Percentiles rank a stretch among this genome's conserved stretches.
Conservation (phyloP, 164 flowering plant species). For the Brasenia schreberi region DNA sequence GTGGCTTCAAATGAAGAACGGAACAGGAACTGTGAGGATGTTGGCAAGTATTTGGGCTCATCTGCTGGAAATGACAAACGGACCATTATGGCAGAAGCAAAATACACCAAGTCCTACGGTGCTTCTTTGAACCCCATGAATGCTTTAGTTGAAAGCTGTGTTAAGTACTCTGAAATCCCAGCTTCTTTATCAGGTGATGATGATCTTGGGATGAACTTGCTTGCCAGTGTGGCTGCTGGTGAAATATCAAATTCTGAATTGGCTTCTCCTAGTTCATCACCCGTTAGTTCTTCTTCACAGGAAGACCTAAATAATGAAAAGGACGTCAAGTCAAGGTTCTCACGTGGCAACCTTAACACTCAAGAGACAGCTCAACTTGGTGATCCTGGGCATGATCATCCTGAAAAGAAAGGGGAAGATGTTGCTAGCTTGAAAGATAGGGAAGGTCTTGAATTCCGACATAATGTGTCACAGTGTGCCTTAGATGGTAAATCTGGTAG, state of each 20-base stretch:
- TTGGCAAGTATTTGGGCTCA: conserved; percentile 9
- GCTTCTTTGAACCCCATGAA: conserved; percentile 45
- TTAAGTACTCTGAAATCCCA: conserved; percentile 22
- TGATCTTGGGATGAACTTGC: conserved; percentile 84
- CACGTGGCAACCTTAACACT: conserved; percentile 12
- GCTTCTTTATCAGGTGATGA: conserved; percentile 38
- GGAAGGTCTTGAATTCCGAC: neutral
- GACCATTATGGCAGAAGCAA: conserved; percentile 5
- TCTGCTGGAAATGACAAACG: conserved; percentile 19
- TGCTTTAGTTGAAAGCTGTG: conserved; percentile 54
- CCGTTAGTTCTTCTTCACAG: conserved; percentile 3
- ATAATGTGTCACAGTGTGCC: neutral
- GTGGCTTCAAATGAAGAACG: conserved; percentile 27
- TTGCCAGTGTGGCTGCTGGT: conserved; percentile 94
- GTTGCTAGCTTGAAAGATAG: no score
- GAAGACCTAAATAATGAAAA: conserved; percentile 20
- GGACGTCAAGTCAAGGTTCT: conserved; percentile 19
- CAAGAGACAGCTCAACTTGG: conserved; percentile 10
- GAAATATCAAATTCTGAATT: conserved; percentile 33
- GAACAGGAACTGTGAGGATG: conserved; percentile 20
- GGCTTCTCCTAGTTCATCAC: no score
- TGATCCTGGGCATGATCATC: conserved; percentile 14
- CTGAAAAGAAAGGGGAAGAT: conserved; percentile 18
- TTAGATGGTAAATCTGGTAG: conserved; percentile 9
- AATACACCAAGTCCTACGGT: conserved; percentile 27